phyloP scores from a whole-genome alignment of 1,284 basidiomycete genomes.

The Leccinum griseonigrum region DNA sequence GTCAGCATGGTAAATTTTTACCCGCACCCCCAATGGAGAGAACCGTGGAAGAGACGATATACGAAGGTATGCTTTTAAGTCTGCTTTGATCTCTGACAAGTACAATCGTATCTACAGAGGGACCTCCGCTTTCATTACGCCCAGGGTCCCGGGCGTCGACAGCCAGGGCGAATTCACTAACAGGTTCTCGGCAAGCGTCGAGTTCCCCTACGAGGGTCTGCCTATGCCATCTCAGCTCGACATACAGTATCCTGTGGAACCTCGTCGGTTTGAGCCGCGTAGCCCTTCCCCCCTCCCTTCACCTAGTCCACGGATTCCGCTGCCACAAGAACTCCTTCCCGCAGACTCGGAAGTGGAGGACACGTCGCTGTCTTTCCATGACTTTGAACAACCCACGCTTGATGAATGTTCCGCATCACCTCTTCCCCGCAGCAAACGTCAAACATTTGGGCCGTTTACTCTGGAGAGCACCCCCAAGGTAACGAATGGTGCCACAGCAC shows the following conservation, averaged over 20 bases:
- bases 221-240: conserved; percentile 29
- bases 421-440: conserved; percentile 66
- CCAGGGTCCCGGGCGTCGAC: conserved; percentile 52
- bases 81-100: not conserved
- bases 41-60: conserved; percentile 63
- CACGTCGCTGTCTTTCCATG: conserved; percentile 37
- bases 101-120: conserved; percentile 43
- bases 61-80: conserved; percentile 54
- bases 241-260: conserved; percentile 45
- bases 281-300: conserved; percentile 65
- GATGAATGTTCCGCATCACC: conserved; percentile 38
- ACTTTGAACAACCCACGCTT: conserved; percentile 27
- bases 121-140: conserved; percentile 51
- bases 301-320: conserved; percentile 34
- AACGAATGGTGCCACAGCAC: conserved; percentile 21
- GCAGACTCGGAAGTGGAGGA: conserved; percentile 44
- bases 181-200: conserved; percentile 40
- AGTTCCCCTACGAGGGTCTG: conserved; percentile 26
- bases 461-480: conserved; percentile 52
- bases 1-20: conserved; percentile 54
- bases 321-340: conserved; percentile 36
- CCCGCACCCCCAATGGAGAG: conserved; percentile 40
- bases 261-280: conserved; percentile 67
- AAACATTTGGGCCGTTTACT: conserved; percentile 52
- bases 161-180: conserved; percentile 38